Evolutionary conservation across 148 eudicot species (phyloP), one percentile per base, ranked within the genome.

Genomic region (Diospyros kaki): DNA sequence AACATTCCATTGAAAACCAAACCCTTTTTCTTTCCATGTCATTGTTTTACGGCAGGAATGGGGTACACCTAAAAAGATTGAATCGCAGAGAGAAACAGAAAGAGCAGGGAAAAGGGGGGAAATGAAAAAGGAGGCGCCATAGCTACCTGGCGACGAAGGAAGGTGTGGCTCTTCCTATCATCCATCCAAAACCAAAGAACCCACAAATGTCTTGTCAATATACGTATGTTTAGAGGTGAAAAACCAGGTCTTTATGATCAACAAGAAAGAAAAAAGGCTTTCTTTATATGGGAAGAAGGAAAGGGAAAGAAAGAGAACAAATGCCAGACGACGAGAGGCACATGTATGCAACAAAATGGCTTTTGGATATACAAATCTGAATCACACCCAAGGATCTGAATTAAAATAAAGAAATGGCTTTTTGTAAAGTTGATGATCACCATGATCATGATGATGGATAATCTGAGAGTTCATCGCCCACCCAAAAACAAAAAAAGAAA

Each of bases 141-240:
- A 40, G 56, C 76, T 79, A 83, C 85, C 85, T 79, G 50, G 69
- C 55, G 13, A 76, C 61, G 86, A 79, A 83, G 81, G 43, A 79
- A 79, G 40, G 62, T 52, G 64, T 75, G 50, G 51, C 59, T 66
- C 53, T 66, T 64, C 43, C 52, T 51, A 45, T 65, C 72, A 60
- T 66, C 52, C 77, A 51, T 75, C 15, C 13, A 77, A 44, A 75
- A 80, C 40, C 51, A 64, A 70, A 65, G 68, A 74, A 51, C 53
- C 61, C 73, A 78, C 48, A 48, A 42, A 38, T 69, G 17, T 7
- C 6, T 28, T 14, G 38, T 61, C 41, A 8, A 28, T 52, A 51
- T 51, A 63, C 52, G 45, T 64, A 74, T 62, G 42, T 54, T 1
- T n/a, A 56, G 10, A 58, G 53, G 42, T 9, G 64, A 64, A 74